Base-by-base conservation (phyloP, 1,284 basidiomycete species). In the Pisolithus thermaeus region DNA sequence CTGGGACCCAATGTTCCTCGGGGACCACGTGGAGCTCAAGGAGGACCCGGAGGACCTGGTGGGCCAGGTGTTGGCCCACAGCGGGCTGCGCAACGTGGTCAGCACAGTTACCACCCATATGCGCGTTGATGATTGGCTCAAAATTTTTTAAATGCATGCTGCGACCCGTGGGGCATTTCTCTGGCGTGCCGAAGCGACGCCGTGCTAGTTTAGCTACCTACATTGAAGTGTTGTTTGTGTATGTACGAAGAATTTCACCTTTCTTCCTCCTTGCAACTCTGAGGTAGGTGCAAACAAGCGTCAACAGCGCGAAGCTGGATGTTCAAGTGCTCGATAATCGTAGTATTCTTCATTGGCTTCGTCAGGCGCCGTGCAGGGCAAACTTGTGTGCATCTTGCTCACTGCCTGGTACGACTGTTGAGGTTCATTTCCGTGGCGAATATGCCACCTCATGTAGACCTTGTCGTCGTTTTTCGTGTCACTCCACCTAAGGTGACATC, bases 51-150 rank as follows among this genome's bases (percentile, higher is more conserved):
- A 1, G 75, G 71, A 1, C 71, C 76, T 49, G 52, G 20, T 14
- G 78, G 74, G 11, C 66, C 65, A 3, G 69, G 74, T 3, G 80
- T 85, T 36, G 88, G 88, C 0, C 90, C 90, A 1, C 87, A 91
- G 67, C 75, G 90, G 56, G 74, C 77, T 14, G 81, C 77, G 1
- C 81, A 83, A 61, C 67, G 87, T 41, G 84, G 85, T 28, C 83
- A 85, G 62, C 87, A 90, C 66, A 79, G 79, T 59, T 90, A 87
- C 68, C 88, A 90, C 61, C 87, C 88, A 1, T 90, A 90, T 59
- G 81, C 86, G 36, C 84, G 87, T 58, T 85, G 61, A 64, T 64
- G 57, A 42, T 25, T 16, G 41, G 41, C 14, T 42, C 14, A 25
- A 16, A 16, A 16, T 16, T 25, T 16, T 25, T n/a, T 30, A 43